These are phyloP conservation scores for Leucosporidium yakuticum DNA, from an alignment of 768 basidiomycete species.

Conservation along the genomic window DNA sequence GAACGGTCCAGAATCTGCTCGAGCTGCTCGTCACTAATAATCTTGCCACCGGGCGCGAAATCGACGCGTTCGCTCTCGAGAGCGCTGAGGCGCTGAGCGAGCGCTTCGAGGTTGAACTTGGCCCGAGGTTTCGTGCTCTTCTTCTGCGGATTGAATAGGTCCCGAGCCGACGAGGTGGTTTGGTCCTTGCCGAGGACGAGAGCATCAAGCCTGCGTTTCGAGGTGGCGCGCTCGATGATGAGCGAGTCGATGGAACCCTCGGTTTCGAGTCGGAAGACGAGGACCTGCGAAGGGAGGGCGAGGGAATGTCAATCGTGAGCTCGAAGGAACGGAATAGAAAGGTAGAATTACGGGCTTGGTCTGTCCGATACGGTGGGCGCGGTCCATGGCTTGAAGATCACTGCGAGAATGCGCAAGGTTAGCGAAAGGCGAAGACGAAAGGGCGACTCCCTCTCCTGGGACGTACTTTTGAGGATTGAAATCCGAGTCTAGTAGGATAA, in stretches of 20 bases:
- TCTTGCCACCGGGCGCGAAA: no score
- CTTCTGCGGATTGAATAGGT: no score
- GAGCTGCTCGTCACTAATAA: no score
- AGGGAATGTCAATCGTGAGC: no score
- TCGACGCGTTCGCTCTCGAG: no score
- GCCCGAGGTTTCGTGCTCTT: no score
- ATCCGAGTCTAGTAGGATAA: constrained; percentile 89
- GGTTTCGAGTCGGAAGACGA: constrained; percentile 80
- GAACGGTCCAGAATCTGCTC: no score
- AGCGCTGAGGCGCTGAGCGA: no score
- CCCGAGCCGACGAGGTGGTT: no score
- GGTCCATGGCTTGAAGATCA: constrained; percentile 85
- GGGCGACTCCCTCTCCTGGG: not conserved
- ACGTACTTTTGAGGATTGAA: constrained; percentile 52
- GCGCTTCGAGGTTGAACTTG: no score
- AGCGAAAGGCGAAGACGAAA: constrained; percentile 10
- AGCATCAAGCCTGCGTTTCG: constrained; percentile 74
- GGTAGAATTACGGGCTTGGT: constrained; percentile 76
- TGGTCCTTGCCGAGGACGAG: constrained; percentile 80
- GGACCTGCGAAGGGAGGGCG: constrained; percentile 23
- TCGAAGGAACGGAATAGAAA: no score
- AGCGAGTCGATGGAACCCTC: constrained; percentile 85
- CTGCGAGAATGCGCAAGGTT: no score
- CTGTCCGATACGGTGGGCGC: constrained; percentile 94
- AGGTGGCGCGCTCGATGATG: constrained; percentile 61